Percentiles rank a stretch among this genome's conserved stretches.
Conservation (phyloP, 2,329 filamentous ascomycete genomes). For the Penicillium sp. region DNA sequence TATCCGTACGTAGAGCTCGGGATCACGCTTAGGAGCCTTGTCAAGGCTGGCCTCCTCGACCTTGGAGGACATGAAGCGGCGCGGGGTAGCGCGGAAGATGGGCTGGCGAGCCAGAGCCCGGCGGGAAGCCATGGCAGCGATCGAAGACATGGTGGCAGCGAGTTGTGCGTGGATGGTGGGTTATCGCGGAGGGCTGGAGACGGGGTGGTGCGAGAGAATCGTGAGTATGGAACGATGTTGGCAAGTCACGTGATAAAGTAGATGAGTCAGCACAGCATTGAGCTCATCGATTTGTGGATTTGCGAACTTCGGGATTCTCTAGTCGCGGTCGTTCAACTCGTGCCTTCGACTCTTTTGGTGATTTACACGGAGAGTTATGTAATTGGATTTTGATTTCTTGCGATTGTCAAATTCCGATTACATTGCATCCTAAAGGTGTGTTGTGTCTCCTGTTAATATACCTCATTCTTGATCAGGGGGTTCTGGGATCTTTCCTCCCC, state of each 20-base stretch:
- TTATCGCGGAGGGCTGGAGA: slow-evolving; percentile 18
- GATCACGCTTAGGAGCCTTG: slow-evolving; percentile 67
- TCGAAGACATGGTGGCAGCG: slow-evolving; percentile 41
- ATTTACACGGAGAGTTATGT: not conserved
- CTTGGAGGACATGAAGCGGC: slow-evolving; percentile 42
- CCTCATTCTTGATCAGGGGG: not conserved
- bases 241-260: slow-evolving; percentile 14
- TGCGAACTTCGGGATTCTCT: not conserved
- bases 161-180: slow-evolving; percentile 16
- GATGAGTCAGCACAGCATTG: slow-evolving; percentile 18
- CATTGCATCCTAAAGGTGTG: not conserved
- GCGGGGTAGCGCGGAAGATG: slow-evolving; percentile 41
- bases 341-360: not conserved
- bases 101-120: slow-evolving; percentile 44
- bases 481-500: slow-evolving; percentile 10
- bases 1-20: slow-evolving; percentile 69
- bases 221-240: slow-evolving; percentile 37
- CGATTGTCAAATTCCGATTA: not conserved
- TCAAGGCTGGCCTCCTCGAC: slow-evolving; percentile 55
- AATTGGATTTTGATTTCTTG: not conserved
- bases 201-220: slow-evolving; percentile 31
- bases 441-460: not conserved
- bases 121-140: slow-evolving; percentile 42
- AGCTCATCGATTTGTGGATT: slow-evolving; percentile 3
- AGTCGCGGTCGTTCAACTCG: not conserved